phyloP scores from a whole-genome alignment of 2,329 filamentous ascomycete species.

The Hymenoscyphus scutula region DNA sequence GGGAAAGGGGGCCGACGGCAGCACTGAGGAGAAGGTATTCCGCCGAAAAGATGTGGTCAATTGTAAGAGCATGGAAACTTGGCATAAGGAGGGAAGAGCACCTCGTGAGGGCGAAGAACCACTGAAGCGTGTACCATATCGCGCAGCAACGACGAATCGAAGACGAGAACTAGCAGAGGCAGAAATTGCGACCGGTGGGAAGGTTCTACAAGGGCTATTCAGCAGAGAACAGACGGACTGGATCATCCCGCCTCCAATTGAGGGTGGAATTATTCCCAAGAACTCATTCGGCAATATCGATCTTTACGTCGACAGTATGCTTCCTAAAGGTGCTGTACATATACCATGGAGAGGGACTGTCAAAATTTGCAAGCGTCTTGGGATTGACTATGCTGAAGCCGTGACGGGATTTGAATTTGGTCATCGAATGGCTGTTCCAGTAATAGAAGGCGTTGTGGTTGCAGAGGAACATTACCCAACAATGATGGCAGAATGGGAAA shows the following conservation, averaged over 20 bases:
- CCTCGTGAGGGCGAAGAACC: constrained; percentile 69
- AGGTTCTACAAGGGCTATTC: constrained; percentile 83
- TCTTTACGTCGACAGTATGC: constrained; percentile 90
- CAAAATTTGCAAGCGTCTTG: constrained; percentile 77
- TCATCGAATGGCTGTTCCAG: constrained; percentile 86
- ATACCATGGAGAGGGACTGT: constrained; percentile 75
- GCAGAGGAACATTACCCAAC: constrained; percentile 73
- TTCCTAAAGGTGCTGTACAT: constrained; percentile 79
- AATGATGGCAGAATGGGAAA: constrained; percentile 75
- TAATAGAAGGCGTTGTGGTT: constrained; percentile 86
- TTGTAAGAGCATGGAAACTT: constrained; percentile 91
- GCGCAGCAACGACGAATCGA: constrained; percentile 83
- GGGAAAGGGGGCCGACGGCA: constrained; percentile 64
- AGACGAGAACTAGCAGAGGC: constrained; percentile 87
- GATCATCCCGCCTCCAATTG: constrained; percentile 87
- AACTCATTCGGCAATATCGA: constrained; percentile 97
- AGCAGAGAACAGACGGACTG: constrained; percentile 84
- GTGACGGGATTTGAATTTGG: constrained; percentile 97
- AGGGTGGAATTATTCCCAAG: constrained; percentile 83
- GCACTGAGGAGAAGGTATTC: constrained; percentile 79
- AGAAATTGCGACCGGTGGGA: constrained; percentile 71
- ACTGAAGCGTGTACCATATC: constrained; percentile 83
- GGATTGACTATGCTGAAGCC: constrained; percentile 88
- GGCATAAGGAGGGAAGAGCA: constrained; percentile 92
- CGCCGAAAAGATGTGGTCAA: constrained; percentile 73